Conservation (phyloP, 2,329 filamentous ascomycete genomes). For the Alternaria hordeiaustralica region DNA sequence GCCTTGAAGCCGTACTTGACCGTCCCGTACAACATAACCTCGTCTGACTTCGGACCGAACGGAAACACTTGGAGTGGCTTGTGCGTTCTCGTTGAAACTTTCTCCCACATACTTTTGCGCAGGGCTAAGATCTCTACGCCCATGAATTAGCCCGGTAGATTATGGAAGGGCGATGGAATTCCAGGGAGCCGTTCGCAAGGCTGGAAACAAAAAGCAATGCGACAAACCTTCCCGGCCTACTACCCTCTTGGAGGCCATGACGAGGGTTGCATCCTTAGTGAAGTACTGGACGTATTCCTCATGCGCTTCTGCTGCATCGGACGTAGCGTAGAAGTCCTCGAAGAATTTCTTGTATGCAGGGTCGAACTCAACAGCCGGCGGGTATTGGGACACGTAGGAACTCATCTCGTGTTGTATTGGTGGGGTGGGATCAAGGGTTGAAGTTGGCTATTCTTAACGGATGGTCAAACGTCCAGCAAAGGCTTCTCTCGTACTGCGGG, state of each 20-base stretch:
- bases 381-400: slow-evolving; percentile 46
- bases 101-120: slow-evolving; percentile 62
- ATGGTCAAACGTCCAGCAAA: slow-evolving; percentile 8
- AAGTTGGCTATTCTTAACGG: not conserved
- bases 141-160: not conserved
- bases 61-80: slow-evolving; percentile 58
- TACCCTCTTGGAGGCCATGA: slow-evolving; percentile 59
- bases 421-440: not conserved
- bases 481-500: not conserved
- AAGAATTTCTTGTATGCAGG: slow-evolving; percentile 54
- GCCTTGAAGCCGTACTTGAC: slow-evolving; percentile 62
- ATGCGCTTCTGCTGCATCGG: slow-evolving; percentile 57
- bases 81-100: slow-evolving; percentile 57
- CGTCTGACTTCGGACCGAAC: slow-evolving; percentile 54
- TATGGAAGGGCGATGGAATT: not conserved
- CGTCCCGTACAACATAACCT: slow-evolving; percentile 62
- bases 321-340: slow-evolving; percentile 55
- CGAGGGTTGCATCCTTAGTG: slow-evolving; percentile 56
- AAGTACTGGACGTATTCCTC: slow-evolving; percentile 58
- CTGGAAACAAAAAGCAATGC: slow-evolving; percentile 2
- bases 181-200: not conserved
- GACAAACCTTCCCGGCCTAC: slow-evolving; percentile 54
- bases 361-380: slow-evolving; percentile 46
- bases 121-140: slow-evolving; percentile 58
- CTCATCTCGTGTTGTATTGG: slow-evolving; percentile 24